phyloP scores from a whole-genome alignment of 768 basidiomycete species.

The Panaeolus papilionaceus region DNA sequence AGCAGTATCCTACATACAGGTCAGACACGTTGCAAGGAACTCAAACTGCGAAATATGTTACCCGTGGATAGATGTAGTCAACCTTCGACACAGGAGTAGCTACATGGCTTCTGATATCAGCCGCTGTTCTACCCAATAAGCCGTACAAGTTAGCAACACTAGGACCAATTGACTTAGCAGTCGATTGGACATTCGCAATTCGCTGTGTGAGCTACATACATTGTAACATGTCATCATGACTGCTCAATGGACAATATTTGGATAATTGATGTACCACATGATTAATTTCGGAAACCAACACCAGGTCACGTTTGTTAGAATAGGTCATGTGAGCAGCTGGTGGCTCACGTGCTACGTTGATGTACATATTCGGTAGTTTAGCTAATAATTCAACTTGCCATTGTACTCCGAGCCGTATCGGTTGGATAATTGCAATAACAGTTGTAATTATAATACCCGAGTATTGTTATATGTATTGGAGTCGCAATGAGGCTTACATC shows the following conservation, averaged over 20 bases:
- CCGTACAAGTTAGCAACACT: neutral
- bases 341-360: too few relatives aligned
- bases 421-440: too few relatives aligned
- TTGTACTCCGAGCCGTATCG: too few relatives aligned
- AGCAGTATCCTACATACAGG: neutral
- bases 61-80: constrained; percentile 17
- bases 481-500: too few relatives aligned
- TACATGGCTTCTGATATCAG: neutral
- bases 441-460: too few relatives aligned
- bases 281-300: neutral
- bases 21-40: neutral
- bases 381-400: too few relatives aligned
- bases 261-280: neutral
- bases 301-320: neutral
- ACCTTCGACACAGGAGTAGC: neutral
- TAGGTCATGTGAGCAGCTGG: too few relatives aligned
- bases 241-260: too few relatives aligned
- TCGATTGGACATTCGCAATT: neutral
- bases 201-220: constrained; percentile 10
- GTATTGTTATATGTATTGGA: too few relatives aligned
- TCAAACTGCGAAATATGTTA: neutral
- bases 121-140: neutral
- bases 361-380: too few relatives aligned
- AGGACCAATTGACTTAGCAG: constrained; percentile 2
- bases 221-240: too few relatives aligned